Evolutionary conservation across 2,329 filamentous ascomycete species (phyloP).

Genomic region (Calonectria pteridis): DNA sequence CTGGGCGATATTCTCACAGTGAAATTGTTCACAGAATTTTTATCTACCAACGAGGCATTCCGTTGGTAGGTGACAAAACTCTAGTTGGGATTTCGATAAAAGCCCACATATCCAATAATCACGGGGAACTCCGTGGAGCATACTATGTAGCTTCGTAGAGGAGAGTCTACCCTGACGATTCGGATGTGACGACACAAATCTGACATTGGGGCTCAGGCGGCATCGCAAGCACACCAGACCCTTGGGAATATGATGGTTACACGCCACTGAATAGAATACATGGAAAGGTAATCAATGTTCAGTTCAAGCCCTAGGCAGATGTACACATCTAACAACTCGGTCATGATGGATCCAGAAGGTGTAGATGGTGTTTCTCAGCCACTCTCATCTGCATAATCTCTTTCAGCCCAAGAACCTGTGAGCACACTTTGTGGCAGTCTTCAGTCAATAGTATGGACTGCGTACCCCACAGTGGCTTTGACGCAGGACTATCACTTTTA

Average conservation of each 20-base stretch:
- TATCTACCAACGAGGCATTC: background rate
- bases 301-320: background rate
- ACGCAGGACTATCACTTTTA: too few relatives aligned
- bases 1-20: background rate
- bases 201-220: background rate
- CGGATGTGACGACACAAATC: background rate
- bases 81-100: background rate
- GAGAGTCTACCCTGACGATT: background rate
- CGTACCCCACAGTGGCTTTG: background rate
- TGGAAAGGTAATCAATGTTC: background rate
- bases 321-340: background rate
- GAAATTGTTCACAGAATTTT: background rate
- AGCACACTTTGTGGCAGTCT: too few relatives aligned
- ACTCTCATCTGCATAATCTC: background rate
- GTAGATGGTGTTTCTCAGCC: background rate
- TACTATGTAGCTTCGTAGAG: background rate
- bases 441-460: background rate
- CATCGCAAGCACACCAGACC: background rate
- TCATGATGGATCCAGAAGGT: background rate
- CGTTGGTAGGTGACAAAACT: background rate
- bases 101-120: background rate
- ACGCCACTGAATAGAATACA: background rate
- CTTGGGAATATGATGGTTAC: background rate
- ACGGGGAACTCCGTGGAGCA: background rate
- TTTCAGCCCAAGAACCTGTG: background rate